Conservation (phyloP, 1,139 yeast species). For the Candida glucosophila region DNA sequence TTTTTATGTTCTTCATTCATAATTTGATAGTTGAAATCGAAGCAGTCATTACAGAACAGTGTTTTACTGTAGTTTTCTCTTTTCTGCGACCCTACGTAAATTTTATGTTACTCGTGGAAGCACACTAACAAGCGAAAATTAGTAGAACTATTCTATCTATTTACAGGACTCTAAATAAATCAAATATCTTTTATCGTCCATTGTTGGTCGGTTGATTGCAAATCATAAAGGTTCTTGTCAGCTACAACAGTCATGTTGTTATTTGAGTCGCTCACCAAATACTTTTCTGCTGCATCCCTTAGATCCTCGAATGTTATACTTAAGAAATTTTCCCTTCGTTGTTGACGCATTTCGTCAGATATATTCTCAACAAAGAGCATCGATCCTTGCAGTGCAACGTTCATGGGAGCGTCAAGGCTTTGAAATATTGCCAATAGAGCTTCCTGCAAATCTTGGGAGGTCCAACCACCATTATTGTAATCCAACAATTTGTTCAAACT, state of each 20-base stretch:
- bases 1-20: no score
- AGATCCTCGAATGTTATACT: constrained; percentile 60
- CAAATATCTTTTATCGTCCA: no score
- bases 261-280: constrained; percentile 27
- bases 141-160: not conserved
- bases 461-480: constrained; percentile 17
- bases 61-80: no score
- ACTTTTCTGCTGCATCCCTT: constrained; percentile 51
- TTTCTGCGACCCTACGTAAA: no score
- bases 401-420: constrained; percentile 81
- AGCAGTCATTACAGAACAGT: no score
- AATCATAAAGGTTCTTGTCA: no score
- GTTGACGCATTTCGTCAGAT: constrained; percentile 73
- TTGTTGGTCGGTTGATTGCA: no score
- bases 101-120: no score
- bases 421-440: constrained; percentile 90
- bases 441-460: constrained; percentile 64
- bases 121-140: not conserved
- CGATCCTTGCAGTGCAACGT: constrained; percentile 73
- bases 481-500: constrained; percentile 43
- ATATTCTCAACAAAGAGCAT: constrained; percentile 59
- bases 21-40: no score
- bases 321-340: constrained; percentile 65
- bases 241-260: constrained; percentile 46
- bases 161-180: not conserved